Evolutionary conservation across 139 green algal genomes (phyloP).

Genomic region (Picochlorum sp.): DNA sequence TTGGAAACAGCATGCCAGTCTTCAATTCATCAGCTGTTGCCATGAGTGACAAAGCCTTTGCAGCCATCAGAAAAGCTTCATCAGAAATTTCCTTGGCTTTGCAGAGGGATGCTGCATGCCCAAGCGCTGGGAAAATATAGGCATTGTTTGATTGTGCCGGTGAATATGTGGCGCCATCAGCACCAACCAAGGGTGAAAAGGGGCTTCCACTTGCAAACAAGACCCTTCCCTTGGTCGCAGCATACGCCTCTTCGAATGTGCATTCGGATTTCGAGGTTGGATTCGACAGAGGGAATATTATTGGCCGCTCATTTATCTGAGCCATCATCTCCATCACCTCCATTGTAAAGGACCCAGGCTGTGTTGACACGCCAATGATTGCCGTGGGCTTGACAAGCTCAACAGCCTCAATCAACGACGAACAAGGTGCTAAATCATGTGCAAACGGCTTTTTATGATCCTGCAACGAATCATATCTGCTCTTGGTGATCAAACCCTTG

Average conservation of each 20-base stretch:
- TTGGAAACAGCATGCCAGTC: conserved; percentile 38
- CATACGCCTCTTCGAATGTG: conserved; percentile 64
- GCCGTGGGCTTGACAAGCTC: conserved; percentile 34
- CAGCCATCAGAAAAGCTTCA: conserved; percentile 62
- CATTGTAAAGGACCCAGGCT: conserved; percentile 44
- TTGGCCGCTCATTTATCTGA: conserved; percentile 48
- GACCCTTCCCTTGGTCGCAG: conserved; percentile 43
- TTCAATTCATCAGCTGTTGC: conserved; percentile 25
- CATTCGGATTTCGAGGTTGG: conserved; percentile 81
- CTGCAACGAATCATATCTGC: conserved; percentile 39
- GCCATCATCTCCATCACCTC: conserved; percentile 53
- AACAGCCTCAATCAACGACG: conserved; percentile 39
- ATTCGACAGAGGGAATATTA: conserved; percentile 92
- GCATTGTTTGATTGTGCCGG: conserved; percentile 74
- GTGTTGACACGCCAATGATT: conserved; percentile 53
- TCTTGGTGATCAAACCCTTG: conserved; percentile 60
- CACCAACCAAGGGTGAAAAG: conserved; percentile 47
- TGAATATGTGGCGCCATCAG: conserved; percentile 14
- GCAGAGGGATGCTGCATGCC: conserved; percentile 54
- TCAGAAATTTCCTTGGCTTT: conserved; percentile 49
- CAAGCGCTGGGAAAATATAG: conserved; percentile 68
- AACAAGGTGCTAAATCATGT: conserved; percentile 46
- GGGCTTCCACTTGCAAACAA: conserved; percentile 81
- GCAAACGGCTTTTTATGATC: conserved; percentile 79
- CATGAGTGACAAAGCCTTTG: conserved; percentile 51